Base-by-base conservation (phyloP, 2,329 filamentous ascomycete genomes). In the Colletotrichum echinochloae region DNA sequence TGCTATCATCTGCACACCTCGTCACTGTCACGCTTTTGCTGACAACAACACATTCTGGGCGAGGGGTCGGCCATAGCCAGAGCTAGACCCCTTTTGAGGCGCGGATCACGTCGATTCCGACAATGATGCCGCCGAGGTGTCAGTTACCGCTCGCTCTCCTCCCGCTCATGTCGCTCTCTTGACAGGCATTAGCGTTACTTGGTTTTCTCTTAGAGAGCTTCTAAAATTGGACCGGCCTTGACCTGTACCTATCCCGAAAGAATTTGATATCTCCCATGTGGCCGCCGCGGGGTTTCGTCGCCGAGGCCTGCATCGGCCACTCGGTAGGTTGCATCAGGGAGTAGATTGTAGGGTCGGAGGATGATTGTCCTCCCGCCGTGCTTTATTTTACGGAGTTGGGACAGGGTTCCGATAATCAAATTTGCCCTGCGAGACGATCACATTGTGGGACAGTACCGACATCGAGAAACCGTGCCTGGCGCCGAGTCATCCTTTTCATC, bases 11-110 rank as follows among this genome's bases (percentile, higher is more conserved):
- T 68, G 68, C 67, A 60, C 44, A 26, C 18, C 9, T 14, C n/a
- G 48, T 71, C 68, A 71, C 68, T 54, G 44, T 68, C 65, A 63
- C 68, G 35, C 51, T 52, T 44, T 23, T 33, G 63, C 57, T 52
- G 28, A 41, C 37, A 35, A 26, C 12, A 35, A 11, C 20, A 37
- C 7, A 39, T 4, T 33, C 6, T 18, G 16, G 37, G 28, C 7
- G 26, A 57, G 33, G 8, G 1, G 18, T 26, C n/a, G 18, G 41
- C 23, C 12, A 26, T 18, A 37, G 18, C 26, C 26, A n/a, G n/a
- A n/a, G n/a, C n/a, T 46, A 37, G 11, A 16, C 37, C 33, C 30
- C 26, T 5, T n/a, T 16, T 35, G 33, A 16, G 44, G 39, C 39
- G 37, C 62, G 55, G 62, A 23, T 28, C 66, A 44, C 23, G n/a